phyloP scores from a whole-genome alignment of 1,284 basidiomycete genomes.

The Rhodotorula sp. region DNA sequence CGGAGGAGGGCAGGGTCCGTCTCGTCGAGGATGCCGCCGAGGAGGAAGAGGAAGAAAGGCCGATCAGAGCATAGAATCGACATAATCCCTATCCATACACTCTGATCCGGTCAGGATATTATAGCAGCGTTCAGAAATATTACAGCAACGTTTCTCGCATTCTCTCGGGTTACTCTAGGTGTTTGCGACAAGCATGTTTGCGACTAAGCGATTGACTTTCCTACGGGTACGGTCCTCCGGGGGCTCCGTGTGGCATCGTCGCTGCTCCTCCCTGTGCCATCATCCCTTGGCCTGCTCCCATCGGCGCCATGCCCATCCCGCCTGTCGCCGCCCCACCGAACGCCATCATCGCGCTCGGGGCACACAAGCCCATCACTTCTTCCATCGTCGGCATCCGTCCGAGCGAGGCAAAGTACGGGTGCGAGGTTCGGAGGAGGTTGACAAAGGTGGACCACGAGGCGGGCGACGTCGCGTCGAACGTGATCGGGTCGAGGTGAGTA shows the following conservation, averaged over 20 bases:
- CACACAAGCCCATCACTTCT: constrained; percentile 9
- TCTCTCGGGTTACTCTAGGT: no score
- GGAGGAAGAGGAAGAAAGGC: not conserved
- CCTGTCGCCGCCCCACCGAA: not conserved
- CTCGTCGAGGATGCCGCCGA: constrained; percentile 2
- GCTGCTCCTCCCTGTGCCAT: not conserved
- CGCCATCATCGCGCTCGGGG: constrained; percentile 20
- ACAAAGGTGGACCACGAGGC: constrained; percentile 59
- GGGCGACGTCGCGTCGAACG: constrained; percentile 67
- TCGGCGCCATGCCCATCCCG: not conserved
- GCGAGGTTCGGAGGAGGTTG: not conserved
- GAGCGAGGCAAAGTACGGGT: constrained; percentile 19
- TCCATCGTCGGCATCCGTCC: constrained; percentile 10
- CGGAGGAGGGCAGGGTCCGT: constrained; percentile 10
- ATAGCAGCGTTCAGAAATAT: no score
- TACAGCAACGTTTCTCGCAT: no score
- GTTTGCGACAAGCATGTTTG: no score
- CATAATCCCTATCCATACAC: not conserved
- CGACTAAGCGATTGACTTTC: no score
- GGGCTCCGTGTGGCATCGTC: not conserved
- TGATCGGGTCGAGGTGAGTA: constrained; percentile 59
- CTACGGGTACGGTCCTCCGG: not conserved
- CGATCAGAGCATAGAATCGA: not conserved
- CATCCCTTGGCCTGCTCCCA: not conserved
- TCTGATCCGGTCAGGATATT: no score